A percentile compares a stretch with the other conserved stretches of the same genome.
Conservation (phyloP, 495 filamentous ascomycete genomes). For the Pseudoneurospora amorphoporcata region DNA sequence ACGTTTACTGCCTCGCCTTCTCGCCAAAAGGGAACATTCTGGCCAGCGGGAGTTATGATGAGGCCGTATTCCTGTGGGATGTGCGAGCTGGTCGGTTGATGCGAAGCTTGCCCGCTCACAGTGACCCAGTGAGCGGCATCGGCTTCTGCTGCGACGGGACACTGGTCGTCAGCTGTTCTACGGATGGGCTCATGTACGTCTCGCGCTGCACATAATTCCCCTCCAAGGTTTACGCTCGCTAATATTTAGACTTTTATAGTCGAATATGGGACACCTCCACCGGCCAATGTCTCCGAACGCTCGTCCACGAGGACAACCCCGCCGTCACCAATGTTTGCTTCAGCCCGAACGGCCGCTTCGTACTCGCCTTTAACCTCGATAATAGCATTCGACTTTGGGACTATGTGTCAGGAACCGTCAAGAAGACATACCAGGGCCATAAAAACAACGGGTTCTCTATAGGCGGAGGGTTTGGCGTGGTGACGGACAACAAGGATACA, state of each 20-base stretch:
- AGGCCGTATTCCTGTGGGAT: constrained; percentile 96
- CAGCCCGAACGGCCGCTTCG: constrained; percentile 84
- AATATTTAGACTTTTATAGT: constrained; percentile 19
- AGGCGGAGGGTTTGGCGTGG: constrained; percentile 66
- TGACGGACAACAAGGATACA: constrained; percentile 29
- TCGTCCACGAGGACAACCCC: constrained; percentile 94
- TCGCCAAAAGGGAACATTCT: constrained; percentile 95
- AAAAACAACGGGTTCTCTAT: constrained; percentile 74
- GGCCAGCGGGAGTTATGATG: constrained; percentile 89
- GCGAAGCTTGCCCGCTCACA: constrained; percentile 86
- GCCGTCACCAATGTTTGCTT: constrained; percentile 86
- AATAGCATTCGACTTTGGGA: constrained; percentile 86
- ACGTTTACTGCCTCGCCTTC: constrained; percentile 87
- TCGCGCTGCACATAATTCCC: neutral
- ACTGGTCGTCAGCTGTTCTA: constrained; percentile 76
- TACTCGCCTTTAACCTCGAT: constrained; percentile 87
- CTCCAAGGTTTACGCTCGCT: constrained; percentile 1
- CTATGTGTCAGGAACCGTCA: constrained; percentile 72
- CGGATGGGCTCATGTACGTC: constrained; percentile 74
- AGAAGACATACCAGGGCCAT: constrained; percentile 97
- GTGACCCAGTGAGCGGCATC: constrained; percentile 86
- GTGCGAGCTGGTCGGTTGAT: constrained; percentile 73
- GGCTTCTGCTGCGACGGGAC: constrained; percentile 91
- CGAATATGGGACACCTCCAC: constrained; percentile 93
- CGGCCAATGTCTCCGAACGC: constrained; percentile 86